Base-by-base conservation (phyloP, 176 grass and related monocot genomes). In the Metroxylon sagu region DNA sequence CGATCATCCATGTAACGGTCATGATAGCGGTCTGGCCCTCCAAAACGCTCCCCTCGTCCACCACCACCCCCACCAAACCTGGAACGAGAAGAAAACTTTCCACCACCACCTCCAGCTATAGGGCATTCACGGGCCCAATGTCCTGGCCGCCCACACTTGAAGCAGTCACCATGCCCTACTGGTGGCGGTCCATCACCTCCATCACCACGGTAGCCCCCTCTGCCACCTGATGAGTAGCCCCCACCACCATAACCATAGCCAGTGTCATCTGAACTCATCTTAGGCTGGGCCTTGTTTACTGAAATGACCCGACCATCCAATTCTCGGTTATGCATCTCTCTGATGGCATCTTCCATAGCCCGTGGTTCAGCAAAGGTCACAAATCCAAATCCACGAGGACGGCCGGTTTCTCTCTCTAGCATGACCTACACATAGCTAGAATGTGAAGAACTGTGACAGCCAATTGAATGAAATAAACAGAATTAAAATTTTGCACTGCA, bases 311-410 rank as follows among this genome's bases (percentile, higher is more conserved):
- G 79, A 8, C 89, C 89, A 68, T 85, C 82, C 57, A 95, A 64
- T 16, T 89, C 64, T 68, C 48, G 48, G 27, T 74, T 75, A 72
- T 95, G 82, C 89, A 89, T 95, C 3, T 85, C 78, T 53, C 60
- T 84, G 50, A 95, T 89, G 65, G 89, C 79, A 18, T 55, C 72
- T 5, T 83, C 73, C 72, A 79, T 82, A 59, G 76, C 72, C 23
- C 80, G 61, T 35, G 76, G 62, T 69, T 89, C 80, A 54, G 80
- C 43, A 62, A 95, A 89, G 8, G 82, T 89, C 69, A 95, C 85
- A 19, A 95, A 95, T 62, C 89, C 89, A 67, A 95, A 95, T 12
- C 89, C 89, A 52, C 85, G 85, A 70, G 82, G 84, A 12, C 80
- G 75, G 19, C 77, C 76, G 25, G 85, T 88, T 72, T 85, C 67